These are phyloP conservation scores for Mrakia frigida DNA, from an alignment of 768 basidiomycete species.

Conservation along the genomic window DNA sequence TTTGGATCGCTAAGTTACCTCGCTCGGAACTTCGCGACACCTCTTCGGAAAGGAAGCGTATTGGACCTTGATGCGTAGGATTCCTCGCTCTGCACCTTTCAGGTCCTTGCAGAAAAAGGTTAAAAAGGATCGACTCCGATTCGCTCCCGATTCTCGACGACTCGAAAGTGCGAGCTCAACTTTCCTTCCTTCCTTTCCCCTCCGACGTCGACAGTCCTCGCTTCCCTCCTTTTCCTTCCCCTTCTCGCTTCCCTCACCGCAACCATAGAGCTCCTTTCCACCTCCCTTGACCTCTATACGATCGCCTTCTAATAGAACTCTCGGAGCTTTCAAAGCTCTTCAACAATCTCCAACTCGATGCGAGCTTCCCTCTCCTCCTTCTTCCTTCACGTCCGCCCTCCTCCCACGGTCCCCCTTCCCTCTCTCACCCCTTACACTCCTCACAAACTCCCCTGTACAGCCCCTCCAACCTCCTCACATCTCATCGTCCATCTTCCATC, in stretches of 20 bases:
- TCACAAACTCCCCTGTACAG: slow-evolving; percentile 6
- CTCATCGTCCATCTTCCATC: slow-evolving; percentile 19
- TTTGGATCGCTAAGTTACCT: too few species aligned
- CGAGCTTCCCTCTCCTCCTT: neutral
- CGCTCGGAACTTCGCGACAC: too few species aligned
- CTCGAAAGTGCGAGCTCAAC: neutral
- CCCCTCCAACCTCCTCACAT: neutral
- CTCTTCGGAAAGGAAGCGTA: too few species aligned
- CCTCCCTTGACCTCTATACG: neutral
- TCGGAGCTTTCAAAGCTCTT: neutral
- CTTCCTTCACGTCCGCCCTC: neutral
- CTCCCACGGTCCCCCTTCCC: slow-evolving; percentile 8
- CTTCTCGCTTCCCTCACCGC: neutral
- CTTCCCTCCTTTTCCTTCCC: neutral
- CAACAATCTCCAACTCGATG: neutral
- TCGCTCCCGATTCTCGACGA: too few species aligned
- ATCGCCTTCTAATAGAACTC: too few species aligned
- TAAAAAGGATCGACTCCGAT: too few species aligned
- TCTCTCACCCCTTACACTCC: slow-evolving; percentile 12
- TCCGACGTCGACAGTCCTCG: too few species aligned
- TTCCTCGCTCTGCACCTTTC: too few species aligned
- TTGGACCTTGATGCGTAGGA: too few species aligned
- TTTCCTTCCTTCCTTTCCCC: neutral
- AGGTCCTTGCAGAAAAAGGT: too few species aligned
- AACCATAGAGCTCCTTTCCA: neutral